These are phyloP conservation scores for Amanita rimosa DNA, from an alignment of 768 basidiomycete species.

Conservation along the genomic window DNA sequence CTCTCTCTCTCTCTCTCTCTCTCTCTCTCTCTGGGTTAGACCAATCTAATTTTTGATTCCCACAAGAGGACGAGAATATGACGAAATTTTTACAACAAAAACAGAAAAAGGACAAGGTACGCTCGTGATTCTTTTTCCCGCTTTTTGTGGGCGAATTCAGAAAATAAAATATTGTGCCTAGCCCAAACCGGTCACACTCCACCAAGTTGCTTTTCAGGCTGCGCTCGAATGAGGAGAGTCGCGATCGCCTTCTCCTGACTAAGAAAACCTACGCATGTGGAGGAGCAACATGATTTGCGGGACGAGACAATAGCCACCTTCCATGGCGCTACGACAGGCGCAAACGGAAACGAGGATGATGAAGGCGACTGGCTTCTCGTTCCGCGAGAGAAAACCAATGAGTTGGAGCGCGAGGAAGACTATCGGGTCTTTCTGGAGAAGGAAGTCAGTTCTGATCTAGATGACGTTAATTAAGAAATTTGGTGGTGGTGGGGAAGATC, in stretches of 20 bases:
- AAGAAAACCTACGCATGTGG: constrained; percentile 50
- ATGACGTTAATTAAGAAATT: constrained; percentile 32
- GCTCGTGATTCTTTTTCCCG: no score
- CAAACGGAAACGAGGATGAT: constrained; percentile 23
- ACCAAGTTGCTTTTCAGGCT: constrained; percentile 60
- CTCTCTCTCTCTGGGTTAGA: background rate
- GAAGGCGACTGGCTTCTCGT: constrained; percentile 62
- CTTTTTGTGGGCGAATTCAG: background rate
- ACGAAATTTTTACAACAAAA: constrained; percentile 14
- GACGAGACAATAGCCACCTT: constrained; percentile 83
- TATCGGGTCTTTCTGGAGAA: constrained; percentile 75
- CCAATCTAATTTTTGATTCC: background rate
- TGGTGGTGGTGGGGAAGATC: constrained; percentile 11
- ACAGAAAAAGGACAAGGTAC: constrained; percentile 41
- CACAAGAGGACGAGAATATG: constrained; percentile 50
- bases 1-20: no score
- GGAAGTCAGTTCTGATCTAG: constrained; percentile 70
- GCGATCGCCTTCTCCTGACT: constrained; percentile 47
- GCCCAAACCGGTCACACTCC: constrained; percentile 65
- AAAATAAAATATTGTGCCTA: constrained; percentile 15
- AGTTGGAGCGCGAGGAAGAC: constrained; percentile 68
- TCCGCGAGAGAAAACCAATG: constrained; percentile 67
- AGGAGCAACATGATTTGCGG: constrained; percentile 69
- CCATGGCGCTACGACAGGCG: constrained; percentile 30
- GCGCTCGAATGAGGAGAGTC: constrained; percentile 35